phyloP scores from a whole-genome alignment of 768 basidiomycete genomes.

The Rhizopogon vinicolor region DNA sequence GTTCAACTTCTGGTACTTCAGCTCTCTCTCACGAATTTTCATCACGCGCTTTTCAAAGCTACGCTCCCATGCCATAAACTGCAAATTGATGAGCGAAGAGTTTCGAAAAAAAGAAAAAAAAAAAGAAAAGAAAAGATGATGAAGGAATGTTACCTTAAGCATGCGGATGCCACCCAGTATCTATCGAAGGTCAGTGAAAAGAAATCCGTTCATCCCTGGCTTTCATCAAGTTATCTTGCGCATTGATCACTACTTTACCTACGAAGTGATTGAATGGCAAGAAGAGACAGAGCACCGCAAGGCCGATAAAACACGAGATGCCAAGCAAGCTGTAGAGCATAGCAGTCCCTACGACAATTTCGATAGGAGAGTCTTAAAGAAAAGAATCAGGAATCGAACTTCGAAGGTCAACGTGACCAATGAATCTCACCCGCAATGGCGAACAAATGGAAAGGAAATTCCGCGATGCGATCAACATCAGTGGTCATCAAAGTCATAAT shows the following conservation, averaged over 20 bases:
- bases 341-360: constrained; percentile 66
- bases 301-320: constrained; percentile 72
- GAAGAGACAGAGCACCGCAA: constrained; percentile 69
- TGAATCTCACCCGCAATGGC: constrained; percentile 56
- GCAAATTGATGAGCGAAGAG: not conserved
- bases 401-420: not conserved
- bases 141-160: constrained; percentile 52
- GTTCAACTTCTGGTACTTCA: too few relatives aligned
- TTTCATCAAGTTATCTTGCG: constrained; percentile 89
- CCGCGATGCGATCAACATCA: constrained; percentile 86
- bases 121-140: too few relatives aligned
- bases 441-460: constrained; percentile 78
- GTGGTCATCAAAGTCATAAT: constrained; percentile 97
- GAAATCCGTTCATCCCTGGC: constrained; percentile 85
- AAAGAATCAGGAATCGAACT: not conserved
- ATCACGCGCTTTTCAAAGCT: constrained; percentile 41
- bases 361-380: constrained; percentile 65
- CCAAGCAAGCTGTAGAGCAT: constrained; percentile 80
- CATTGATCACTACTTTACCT: constrained; percentile 69
- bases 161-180: constrained; percentile 86
- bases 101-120: not conserved
- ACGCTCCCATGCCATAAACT: constrained; percentile 96
- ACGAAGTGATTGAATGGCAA: constrained; percentile 82
- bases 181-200: constrained; percentile 18
- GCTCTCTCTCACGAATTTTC: too few relatives aligned